Base-by-base conservation (phyloP, 371 early-diverging fungal genomes). In the Mortierella polycephala region DNA sequence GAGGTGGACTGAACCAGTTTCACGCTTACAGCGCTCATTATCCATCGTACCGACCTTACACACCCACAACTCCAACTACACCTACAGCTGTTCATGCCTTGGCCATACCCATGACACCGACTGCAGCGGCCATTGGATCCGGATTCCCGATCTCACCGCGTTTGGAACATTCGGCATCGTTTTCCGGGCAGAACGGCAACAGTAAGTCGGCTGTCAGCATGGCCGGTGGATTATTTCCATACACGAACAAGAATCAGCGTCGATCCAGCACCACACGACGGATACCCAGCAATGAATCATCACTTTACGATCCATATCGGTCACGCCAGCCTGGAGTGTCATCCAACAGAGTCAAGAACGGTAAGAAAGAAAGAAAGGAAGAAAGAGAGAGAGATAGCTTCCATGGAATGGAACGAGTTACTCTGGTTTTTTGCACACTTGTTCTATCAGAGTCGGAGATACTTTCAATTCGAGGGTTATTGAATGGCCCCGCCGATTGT, bases 241-340 rank as follows among this genome's bases (percentile, higher is more conserved):
- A 46, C 13, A n/a, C 37, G 30, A 30, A 30, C 40, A 75, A 66
- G 12, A 58, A 41, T 11, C 69, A 65, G 41, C 75, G 75, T 23
- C 52, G 56, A 13, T 56, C 60, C 12, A 53, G 60, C 39, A 68
- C 30, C 30, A 30, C 79, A 12, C 62, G 73, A 14, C 72, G 73
- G 54, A 61, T 76, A 51, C 71, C 72, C 9, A 68, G 77, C 16
- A 76, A 55, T 60, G 77, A 76, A 45, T 46, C 67, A 2, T 71
- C 71, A 11, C 54, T 75, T 46, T 71, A 76, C 40, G 77, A 76
- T 63, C 77, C 77, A 20, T 76, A 76, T 62, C 77, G 77, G 37
- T 71, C 77, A 41, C 71, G 77, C 20, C 77, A 76, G 16, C 64
- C 71, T 42, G 62, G 65, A 20, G 56, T 79, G 7, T 72, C 79